A percentile compares a stretch with the other conserved stretches of the same genome.
Evolutionary conservation across 2,329 filamentous ascomycete species (phyloP).

Genomic region (Ilyonectria robusta): DNA sequence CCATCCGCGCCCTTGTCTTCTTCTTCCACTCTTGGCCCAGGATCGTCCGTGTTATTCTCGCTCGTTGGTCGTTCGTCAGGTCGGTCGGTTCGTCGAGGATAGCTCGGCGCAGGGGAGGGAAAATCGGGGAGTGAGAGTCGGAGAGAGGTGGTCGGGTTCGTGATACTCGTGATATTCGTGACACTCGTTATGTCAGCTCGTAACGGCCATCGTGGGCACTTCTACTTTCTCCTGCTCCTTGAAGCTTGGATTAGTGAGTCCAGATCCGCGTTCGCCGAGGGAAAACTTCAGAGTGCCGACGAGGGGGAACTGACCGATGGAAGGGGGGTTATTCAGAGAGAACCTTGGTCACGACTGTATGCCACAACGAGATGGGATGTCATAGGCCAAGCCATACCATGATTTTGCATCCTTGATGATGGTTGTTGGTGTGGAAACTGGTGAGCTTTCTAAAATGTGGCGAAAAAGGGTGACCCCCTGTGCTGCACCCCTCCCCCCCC

Average conservation of each 20-base stretch:
- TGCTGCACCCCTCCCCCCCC: background rate
- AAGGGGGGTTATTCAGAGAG: background rate
- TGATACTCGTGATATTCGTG: too few relatives aligned
- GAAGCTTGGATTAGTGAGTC: too few relatives aligned
- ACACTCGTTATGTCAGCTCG: too few relatives aligned
- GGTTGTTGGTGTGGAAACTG: background rate
- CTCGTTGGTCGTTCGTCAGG: background rate
- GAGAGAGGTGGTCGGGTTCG: too few relatives aligned
- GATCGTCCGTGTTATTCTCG: background rate
- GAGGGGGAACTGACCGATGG: background rate
- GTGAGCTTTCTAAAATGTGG: background rate
- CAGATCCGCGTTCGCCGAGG: background rate
- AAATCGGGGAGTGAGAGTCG: too few relatives aligned
- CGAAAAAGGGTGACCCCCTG: too few relatives aligned
- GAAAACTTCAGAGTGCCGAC: background rate
- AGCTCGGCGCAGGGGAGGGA: too few relatives aligned
- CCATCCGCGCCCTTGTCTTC: background rate
- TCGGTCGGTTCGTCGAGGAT: too few relatives aligned
- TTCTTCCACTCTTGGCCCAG: background rate
- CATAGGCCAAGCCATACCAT: background rate
- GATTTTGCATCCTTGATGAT: background rate
- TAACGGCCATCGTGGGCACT: too few relatives aligned
- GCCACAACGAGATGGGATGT: background rate
- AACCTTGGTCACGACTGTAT: background rate
- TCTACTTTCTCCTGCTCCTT: too few relatives aligned